Base-by-base conservation (phyloP, 2,329 filamentous ascomycete genomes). In the Ophiocordyceps polyrhachis-furcata region DNA sequence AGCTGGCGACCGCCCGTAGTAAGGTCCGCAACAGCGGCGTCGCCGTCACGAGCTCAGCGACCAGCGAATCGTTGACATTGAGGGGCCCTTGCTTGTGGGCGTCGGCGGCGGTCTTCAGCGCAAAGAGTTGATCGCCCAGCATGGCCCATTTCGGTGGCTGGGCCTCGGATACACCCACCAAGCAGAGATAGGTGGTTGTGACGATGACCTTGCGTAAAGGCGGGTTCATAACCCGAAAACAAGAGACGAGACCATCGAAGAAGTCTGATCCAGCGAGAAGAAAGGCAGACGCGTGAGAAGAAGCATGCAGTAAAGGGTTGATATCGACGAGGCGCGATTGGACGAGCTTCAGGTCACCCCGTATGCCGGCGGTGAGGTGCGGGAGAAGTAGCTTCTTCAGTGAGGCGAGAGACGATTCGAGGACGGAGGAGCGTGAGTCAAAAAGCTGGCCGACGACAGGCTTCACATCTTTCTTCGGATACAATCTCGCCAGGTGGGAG, bases 191-290 rank as follows among this genome's bases (percentile, higher is more conserved):
- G 13, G 76, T 66, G 4, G 82, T 81, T 1, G 81, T 76, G 42
- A 88, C 70, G 28, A 93, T 71, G 15, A 73, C 70, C 49, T 75
- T 81, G 47, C 79, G 74, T 40, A 87, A 53, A 0, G 71, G 69
- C 17, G 73, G 71, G 46, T 79, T 74, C 59, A 75, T 77, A 46
- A 79, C 70, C 43, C 66, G 70, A 59, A 80, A 88, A 49, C 78
- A 78, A 43, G 65, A 65, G 35, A 76, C 67, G 13, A 94, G 68
- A 1, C 81, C 76, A 57, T 95, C 89, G 19, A 94, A 62, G 52
- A 91, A 89, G 61, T 95, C 89, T 43, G 83, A 87, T 1, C 89
- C 89, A 0, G 82, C 82, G 52, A 93, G 73, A 53, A 94, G 79
- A 51, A 83, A 67, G 1, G 66, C 62, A 19, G 72, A 73, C 1